Evolutionary conservation across 495 filamentous ascomycete genomes (phyloP).

Genomic region (Xylaria intraflava): DNA sequence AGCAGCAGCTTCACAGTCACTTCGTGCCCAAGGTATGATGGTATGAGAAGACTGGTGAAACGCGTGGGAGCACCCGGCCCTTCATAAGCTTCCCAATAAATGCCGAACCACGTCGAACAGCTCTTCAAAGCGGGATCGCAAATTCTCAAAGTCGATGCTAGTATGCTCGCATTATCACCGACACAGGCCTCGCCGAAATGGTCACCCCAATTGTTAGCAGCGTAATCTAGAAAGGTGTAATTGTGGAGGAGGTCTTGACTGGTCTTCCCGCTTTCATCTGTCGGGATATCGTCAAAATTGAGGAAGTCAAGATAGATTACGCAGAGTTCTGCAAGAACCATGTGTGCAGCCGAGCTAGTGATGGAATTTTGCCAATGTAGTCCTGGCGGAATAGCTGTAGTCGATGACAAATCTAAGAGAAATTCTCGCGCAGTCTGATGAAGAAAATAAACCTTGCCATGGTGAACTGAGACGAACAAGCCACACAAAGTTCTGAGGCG

Average conservation of each 20-base stretch:
- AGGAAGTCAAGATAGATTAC: conserved; percentile 23
- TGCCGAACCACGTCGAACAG: not conserved
- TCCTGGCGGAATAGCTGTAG: not conserved
- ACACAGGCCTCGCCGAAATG: not conserved
- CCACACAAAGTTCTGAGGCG: conserved; percentile 34
- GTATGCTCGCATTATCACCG: not conserved
- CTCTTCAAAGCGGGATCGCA: not conserved
- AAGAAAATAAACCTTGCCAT: conserved; percentile 33
- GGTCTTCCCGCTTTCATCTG: not conserved
- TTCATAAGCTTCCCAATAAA: not conserved
- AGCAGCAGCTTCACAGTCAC: not conserved
- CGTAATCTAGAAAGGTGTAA: not conserved
- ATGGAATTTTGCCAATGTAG: conserved; percentile 25
- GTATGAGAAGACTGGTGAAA: not conserved
- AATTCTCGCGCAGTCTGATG: conserved; percentile 43
- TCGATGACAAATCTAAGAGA: conserved; percentile 15
- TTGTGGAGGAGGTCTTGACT: not conserved
- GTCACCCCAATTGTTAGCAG: not conserved
- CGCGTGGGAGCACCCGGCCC: not conserved
- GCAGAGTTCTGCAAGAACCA: conserved; percentile 29
- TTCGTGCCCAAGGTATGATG: conserved; percentile 1
- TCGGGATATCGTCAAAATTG: not conserved
- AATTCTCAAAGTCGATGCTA: not conserved
- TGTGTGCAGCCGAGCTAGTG: conserved; percentile 18
- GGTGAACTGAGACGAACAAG: conserved; percentile 31